A percentile compares a stretch with the other conserved stretches of the same genome.
Evolutionary conservation across 805 yeast species (phyloP).

Genomic region (Yarrowia alimentaria): DNA sequence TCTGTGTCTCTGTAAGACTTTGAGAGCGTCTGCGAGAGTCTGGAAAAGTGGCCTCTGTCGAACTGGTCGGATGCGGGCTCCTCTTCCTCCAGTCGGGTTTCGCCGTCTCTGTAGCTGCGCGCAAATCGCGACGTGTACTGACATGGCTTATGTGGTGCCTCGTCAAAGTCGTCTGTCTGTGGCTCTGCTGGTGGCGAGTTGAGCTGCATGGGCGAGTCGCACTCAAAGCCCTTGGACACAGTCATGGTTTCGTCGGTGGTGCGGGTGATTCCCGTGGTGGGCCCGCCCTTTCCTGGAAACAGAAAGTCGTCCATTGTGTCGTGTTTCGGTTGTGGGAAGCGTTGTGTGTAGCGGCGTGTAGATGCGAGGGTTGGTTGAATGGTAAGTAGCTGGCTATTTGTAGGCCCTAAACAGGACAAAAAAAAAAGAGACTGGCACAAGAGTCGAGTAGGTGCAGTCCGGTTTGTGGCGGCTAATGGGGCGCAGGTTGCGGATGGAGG

Average conservation of each 20-base stretch:
- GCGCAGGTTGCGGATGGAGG: no score
- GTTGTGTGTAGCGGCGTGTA: no score
- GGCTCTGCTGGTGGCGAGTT: constrained; percentile 25
- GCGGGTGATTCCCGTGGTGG: constrained; percentile 22
- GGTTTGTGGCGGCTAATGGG: no score
- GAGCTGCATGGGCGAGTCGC: constrained; percentile 27
- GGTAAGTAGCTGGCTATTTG: no score
- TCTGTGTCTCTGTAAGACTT: constrained; percentile 22
- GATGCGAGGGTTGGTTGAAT: no score
- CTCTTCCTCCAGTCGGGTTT: no score
- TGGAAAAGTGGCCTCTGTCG: constrained; percentile 12
- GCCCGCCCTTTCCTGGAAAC: constrained; percentile 8
- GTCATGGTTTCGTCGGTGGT: constrained; percentile 10
- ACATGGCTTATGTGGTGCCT: constrained; percentile 7
- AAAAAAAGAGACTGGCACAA: no score
- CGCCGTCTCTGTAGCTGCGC: not conserved
- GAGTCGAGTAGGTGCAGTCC: no score
- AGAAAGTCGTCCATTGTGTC: constrained; percentile 25
- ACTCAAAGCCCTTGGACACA: constrained; percentile 22
- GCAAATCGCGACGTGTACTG: constrained; percentile 23
- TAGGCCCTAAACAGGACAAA: no score
- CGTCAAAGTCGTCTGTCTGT: constrained; percentile 10
- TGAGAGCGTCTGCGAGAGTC: constrained; percentile 18
- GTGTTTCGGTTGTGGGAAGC: no score
- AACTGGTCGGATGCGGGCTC: no score